Percentiles rank a stretch among this genome's conserved stretches.
Conservation (phyloP, 1,284 basidiomycete species). For the Fomes fomentarius region DNA sequence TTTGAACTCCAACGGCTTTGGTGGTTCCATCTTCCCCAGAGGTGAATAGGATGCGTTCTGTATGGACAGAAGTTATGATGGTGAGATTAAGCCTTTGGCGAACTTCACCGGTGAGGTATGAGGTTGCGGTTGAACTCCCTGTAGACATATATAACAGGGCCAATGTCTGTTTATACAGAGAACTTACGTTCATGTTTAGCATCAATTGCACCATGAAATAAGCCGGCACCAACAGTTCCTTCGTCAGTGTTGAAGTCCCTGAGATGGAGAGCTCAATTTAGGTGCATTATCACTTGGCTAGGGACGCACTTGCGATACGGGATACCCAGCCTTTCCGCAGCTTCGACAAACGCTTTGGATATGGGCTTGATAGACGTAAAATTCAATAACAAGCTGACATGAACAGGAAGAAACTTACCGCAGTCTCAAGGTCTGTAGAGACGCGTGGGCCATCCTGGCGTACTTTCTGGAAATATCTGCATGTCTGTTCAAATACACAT, state of each 20-base stretch:
- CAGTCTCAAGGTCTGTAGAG: constrained; percentile 20
- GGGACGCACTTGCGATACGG: constrained; percentile 26
- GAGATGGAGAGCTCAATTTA: not conserved
- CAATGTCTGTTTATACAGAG: too few species aligned
- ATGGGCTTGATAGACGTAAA: constrained; percentile 14
- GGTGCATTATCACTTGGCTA: too few species aligned
- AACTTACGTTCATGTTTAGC: constrained; percentile 37
- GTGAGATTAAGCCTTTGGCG: constrained; percentile 42
- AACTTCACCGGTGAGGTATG: constrained; percentile 41
- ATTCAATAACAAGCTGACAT: not conserved
- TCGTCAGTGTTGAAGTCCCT: constrained; percentile 37
- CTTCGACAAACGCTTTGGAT: constrained; percentile 15
- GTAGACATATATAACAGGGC: too few species aligned
- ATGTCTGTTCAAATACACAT: too few species aligned
- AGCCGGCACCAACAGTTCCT: constrained; percentile 31
- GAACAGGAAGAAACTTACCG: constrained; percentile 5
- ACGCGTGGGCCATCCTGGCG: constrained; percentile 31
- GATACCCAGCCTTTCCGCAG: constrained; percentile 27
- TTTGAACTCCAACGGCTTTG: constrained; percentile 33
- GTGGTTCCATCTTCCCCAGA: not conserved
- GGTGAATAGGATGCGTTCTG: not conserved
- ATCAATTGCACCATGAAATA: constrained; percentile 33
- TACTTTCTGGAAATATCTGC: constrained; percentile 37
- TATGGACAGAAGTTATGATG: constrained; percentile 23
- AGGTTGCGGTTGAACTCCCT: constrained; percentile 42